Conservation (phyloP, 345 rosid species). For the Viola odorata region DNA sequence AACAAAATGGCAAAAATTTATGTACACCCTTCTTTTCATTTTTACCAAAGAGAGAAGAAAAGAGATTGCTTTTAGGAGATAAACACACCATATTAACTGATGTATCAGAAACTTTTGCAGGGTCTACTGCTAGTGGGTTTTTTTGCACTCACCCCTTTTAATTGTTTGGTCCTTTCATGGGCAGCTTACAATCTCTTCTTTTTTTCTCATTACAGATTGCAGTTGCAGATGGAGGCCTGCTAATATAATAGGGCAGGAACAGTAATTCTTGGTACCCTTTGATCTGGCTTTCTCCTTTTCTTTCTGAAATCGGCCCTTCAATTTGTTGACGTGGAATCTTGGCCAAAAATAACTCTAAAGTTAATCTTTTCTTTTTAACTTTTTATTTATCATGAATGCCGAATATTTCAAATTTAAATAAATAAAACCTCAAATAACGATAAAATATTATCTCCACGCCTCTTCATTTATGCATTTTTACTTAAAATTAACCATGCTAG, state of each 20-base stretch:
- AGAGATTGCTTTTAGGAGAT: background rate
- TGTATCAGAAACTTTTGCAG: too few relatives aligned
- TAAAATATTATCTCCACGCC: too few relatives aligned
- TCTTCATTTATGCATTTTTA: too few relatives aligned
- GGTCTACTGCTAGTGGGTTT: background rate
- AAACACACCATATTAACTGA: background rate
- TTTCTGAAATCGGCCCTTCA: too few relatives aligned
- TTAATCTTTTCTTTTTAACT: too few relatives aligned
- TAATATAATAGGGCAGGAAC: background rate
- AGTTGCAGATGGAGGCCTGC: slow-evolving; percentile 1
- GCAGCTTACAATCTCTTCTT: background rate
- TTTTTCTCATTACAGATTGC: background rate
- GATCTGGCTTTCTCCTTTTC: too few relatives aligned
- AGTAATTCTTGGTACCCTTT: slow-evolving; percentile 9
- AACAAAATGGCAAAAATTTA: background rate
- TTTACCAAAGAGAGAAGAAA: background rate
- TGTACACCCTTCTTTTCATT: background rate
- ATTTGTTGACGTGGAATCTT: too few relatives aligned
- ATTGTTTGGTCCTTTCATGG: slow-evolving; percentile 4
- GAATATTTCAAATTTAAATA: too few relatives aligned
- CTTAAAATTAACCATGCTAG: too few relatives aligned
- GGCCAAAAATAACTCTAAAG: too few relatives aligned
- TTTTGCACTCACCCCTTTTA: background rate
- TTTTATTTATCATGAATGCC: too few relatives aligned
- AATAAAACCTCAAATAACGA: too few relatives aligned